Evolutionary conservation across 2,329 filamentous ascomycete genomes (phyloP).

Genomic region (Tolypocladium ovalisporum): DNA sequence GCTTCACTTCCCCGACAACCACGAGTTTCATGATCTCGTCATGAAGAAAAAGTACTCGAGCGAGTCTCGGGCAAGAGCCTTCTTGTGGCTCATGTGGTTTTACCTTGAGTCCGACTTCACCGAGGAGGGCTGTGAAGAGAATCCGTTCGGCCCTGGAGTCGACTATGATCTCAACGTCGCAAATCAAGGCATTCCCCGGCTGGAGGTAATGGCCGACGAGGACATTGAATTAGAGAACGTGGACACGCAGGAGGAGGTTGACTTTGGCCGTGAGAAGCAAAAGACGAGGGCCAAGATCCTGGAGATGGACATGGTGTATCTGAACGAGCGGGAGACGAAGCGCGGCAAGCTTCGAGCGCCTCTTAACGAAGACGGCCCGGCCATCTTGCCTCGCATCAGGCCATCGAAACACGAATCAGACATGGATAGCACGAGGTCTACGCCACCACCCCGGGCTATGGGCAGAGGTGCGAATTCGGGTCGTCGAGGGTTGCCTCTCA

Average conservation of each 20-base stretch:
- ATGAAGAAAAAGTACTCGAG: conserved; percentile 83
- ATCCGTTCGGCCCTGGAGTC: conserved; percentile 72
- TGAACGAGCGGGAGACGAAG: conserved; percentile 50
- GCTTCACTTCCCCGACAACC: conserved; percentile 71
- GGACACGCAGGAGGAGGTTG: conserved; percentile 57
- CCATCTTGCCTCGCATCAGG: conserved; percentile 51
- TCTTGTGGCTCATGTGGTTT: conserved; percentile 98
- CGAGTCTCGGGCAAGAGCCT: conserved; percentile 71
- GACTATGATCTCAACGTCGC: conserved; percentile 54
- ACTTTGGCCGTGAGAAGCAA: conserved; percentile 63
- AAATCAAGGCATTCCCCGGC: conserved; percentile 57
- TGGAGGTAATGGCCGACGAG: conserved; percentile 55
- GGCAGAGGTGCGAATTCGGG: conserved; percentile 9
- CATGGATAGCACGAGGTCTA: conserved; percentile 32
- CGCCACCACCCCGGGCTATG: conserved; percentile 26
- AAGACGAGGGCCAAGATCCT: conserved; percentile 65
- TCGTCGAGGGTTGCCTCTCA: conserved; percentile 29
- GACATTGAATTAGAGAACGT: conserved; percentile 62
- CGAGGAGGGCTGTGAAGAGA: conserved; percentile 74
- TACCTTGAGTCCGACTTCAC: conserved; percentile 95
- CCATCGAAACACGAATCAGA: conserved; percentile 49
- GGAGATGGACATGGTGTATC: conserved; percentile 61
- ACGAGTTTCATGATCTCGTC: conserved; percentile 92
- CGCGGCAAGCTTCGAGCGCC: conserved; percentile 32
- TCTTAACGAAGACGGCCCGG: conserved; percentile 41